phyloP scores from a whole-genome alignment of 345 rosid species.

The Brassica cretica region DNA sequence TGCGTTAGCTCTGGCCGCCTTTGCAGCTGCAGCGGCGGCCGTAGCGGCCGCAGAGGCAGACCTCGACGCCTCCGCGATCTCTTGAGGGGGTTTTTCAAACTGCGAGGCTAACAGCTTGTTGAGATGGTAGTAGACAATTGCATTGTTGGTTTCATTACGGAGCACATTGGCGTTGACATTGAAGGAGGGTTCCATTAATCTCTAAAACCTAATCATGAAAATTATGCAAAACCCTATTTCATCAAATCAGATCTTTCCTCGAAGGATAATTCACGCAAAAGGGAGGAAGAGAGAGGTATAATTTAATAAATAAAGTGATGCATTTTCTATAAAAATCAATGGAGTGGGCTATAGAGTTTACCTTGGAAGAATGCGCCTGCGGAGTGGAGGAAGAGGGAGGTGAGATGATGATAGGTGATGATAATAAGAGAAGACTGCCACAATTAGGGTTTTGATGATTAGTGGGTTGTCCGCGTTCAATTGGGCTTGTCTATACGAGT shows the following conservation, averaged over 20 bases:
- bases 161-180: conserved; percentile 4
- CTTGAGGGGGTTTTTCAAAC: conserved; percentile 52
- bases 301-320: background rate
- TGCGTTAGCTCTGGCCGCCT: conserved; percentile 73
- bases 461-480: background rate
- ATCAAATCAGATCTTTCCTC: background rate
- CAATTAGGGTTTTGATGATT: background rate
- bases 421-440: background rate
- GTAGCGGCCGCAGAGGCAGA: conserved; percentile 57
- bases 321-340: background rate
- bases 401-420: background rate
- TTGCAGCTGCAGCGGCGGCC: conserved; percentile 63
- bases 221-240: background rate
- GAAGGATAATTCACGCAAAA: background rate
- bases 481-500: background rate
- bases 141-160: conserved; percentile 25
- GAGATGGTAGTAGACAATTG: conserved; percentile 48
- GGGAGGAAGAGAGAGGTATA: background rate
- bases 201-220: conserved; percentile 1
- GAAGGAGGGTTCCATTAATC: conserved; percentile 25
- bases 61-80: conserved; percentile 65
- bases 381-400: background rate
- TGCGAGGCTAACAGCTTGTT: conserved; percentile 52
- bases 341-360: background rate
- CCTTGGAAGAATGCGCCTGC: background rate